Base-by-base conservation (phyloP, 345 rosid species). In the Physaria fendleri region DNA sequence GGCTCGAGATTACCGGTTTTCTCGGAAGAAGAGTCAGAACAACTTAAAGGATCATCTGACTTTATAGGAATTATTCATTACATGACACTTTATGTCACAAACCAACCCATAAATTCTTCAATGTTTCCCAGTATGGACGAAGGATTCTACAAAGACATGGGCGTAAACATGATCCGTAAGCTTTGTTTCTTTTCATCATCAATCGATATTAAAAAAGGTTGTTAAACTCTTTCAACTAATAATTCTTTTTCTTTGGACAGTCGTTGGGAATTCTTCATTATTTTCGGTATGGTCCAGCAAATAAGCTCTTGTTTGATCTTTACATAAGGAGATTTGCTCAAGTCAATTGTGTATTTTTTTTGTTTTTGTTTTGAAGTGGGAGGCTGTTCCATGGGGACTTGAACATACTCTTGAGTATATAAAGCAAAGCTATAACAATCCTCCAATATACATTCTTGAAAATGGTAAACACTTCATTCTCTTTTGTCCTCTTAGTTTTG, bases 1-100 rank as follows among this genome's bases (percentile, higher is more conserved):
- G n/a, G n/a, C n/a, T n/a, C n/a, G n/a, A n/a, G n/a, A n/a, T n/a
- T n/a, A n/a, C n/a, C n/a, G n/a, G n/a, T n/a, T n/a, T n/a, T n/a
- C n/a, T n/a, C 15, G 43, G 4, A 43, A 28, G 14, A 48, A 5
- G 97, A 90, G 62, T 79, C 92, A 24, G 51, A 80, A 47, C 54
- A 39, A 58, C 65, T 86, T 3, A 82, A 72, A 75, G 88, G 85
- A 22, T 77, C 97, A n/a, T 66, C 66, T 24, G 91, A 89, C 50
- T 86, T 81, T 66, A 1, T 84, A 0, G 95, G 87, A 22, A 12
- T 89, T 22, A 69, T 78, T 35, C 74, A 73, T 52, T 86, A 86
- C 65, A 4, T 0, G 6, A 42, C 68, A 29, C 0, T 17, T 9
- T 50, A 63, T 12, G 11, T 81, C 54, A 56, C 58, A 62, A 85